Evolutionary conservation across 768 basidiomycete genomes (phyloP), one percentile per base, ranked within the genome.

Genomic region (Mycena venus): DNA sequence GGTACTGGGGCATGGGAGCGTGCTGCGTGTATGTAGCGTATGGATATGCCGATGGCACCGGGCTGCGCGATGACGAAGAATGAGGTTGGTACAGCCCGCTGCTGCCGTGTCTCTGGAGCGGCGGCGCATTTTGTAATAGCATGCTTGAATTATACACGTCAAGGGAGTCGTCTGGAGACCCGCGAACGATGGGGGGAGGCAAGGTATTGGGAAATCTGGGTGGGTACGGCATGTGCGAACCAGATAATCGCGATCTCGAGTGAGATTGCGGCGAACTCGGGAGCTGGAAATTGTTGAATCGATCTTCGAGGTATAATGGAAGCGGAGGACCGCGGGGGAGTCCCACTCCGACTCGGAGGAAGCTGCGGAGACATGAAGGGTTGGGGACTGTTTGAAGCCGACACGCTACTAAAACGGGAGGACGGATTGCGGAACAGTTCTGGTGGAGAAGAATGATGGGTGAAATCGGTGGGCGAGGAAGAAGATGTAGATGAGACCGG

Each of bases 361-460:
- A 72, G 64, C 25, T 27, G 65, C 5, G 49, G 60, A 34, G 65
- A 44, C 59, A 67, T 61, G 36, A 47, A 11, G 6, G 38, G 27
- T n/a, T 53, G 71, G 25, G 72, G 72, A 12, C 64, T 72, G 44
- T 56, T 60, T 10, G 15, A 40, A 15, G 65, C 64, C 5, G 65
- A 55, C 21, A 44, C 55, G 56, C 63, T 72, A 65, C 58, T 62
- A 38, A 55, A 68, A 3, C 58, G 72, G 53, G 64, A 51, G 56
- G 72, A 14, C 7, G 65, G 59, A 14, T 6, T 25, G 3, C 59
- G 34, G 34, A 42, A 73, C 49, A 56, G 51, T 40, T 67, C 72
- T 56, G 44, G 47, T 19, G 70, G 44, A 4, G 64, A 55, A 59
- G 36, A 14, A 1, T 31, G 65, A 14, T 51, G 11, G 14, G 42